Evolutionary conservation across 1,139 yeast species (phyloP), one percentile per base, ranked within the genome.

Genomic region (Debaryomycetaceae sp.): DNA sequence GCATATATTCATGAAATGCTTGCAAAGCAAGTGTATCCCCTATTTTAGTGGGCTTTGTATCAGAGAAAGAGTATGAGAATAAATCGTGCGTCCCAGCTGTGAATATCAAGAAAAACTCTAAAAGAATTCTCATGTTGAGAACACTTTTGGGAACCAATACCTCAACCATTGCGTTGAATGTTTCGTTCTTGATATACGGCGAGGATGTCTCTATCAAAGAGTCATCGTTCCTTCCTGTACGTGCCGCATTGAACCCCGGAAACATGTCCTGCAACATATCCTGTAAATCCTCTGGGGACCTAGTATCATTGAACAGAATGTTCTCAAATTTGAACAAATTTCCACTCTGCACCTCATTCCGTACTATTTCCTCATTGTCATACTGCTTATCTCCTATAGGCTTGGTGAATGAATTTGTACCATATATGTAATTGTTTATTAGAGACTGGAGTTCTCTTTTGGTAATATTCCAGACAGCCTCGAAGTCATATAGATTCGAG

Each of bases 121-220:
- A 62, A 24, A 89, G 77, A 4, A 87, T 78, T 52, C 95, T 77
- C 84, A 90, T 87, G 56, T 90, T 88, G 64, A 86, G 83, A n/a
- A 89, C 77, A 55, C 83, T 83, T 5, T 89, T 81, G 0, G 87
- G 83, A 1, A 87, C 87, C 38, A 91, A 69, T 1, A 85, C 78
- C 48, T 84, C 84, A 45, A 86, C 84, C 51, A 75, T 75, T 11
- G 80, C 73, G 51, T 67, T 72, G 49, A 73, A 74, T 5, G 75
- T 65, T 49, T 81, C 87, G 50, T 72, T 80, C 43, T 83, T 81
- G 41, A 86, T 77, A 54, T 78, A 84, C 5, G 83, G 81, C 0
- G 83, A 69, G 5, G 48, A 41, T 5, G 56, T 43, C 23, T 54
- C 57, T 6, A 50, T 42, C 3, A 48, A 35, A 5, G 39, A 44